Evolutionary conservation across 2,329 filamentous ascomycete genomes (phyloP), one percentile per base, ranked within the genome.

Genomic region (Arthrobotrys pseudoclavata): DNA sequence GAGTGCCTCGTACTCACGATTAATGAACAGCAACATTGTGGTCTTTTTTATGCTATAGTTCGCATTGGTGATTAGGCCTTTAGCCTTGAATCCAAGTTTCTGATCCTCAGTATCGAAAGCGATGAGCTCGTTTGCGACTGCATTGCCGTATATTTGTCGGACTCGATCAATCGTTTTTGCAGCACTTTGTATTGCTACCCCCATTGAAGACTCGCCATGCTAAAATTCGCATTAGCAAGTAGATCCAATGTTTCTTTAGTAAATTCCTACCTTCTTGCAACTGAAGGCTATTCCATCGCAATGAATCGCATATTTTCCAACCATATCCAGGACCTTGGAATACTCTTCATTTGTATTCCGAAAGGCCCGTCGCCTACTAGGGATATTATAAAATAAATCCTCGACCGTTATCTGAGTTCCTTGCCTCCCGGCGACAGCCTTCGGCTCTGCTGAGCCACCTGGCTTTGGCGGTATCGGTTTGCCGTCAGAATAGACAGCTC

Each of bases 361-460:
- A 82, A 99, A 99, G 10, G 96, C 96, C 80, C 90, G 89, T 40
- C 94, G 90, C 24, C 96, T 89, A 7, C 92, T 97, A 0, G 94
- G 94, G 0, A 98, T 89, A 81, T 97, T 99, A 86, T 97, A 99
- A 84, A 99, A 99, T 10, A 99, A 85, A 83, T 99, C 96, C 82
- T 99, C 95, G 15, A 99, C 94, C 0, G 93, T 94, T 82, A 99
- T 97, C 82, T 97, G 94, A 1, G 96, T 99, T 6, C 96, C 96
- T 79, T 89, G 91, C 15, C 94, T 89, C 15, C 96, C 96, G 53
- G 96, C 95, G 45, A 91, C 92, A 3, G 93, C 90, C 82, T 93
- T 97, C 1, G 96, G 96, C 47, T 97, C 94, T 1, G 92, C 87
- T 79, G 87, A 90, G 83, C 97, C 94, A 12, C 95, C 95, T 10